These are phyloP conservation scores for Sugiyamaella japonica DNA, from an alignment of 1,139 yeast species.

Conservation along the genomic window DNA sequence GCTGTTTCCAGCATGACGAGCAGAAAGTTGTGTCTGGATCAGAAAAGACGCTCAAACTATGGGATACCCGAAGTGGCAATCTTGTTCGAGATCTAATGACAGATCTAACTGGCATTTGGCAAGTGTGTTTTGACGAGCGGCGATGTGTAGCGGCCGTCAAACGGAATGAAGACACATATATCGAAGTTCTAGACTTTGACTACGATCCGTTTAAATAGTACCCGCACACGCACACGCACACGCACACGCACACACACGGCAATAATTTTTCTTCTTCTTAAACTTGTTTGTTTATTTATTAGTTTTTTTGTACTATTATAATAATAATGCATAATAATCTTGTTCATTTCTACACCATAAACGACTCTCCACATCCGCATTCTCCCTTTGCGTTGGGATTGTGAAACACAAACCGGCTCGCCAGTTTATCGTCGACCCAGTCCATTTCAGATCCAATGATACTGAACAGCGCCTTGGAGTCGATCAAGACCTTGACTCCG, in stretches of 20 bases:
- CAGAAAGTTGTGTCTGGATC: conserved; percentile 86
- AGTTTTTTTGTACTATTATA: conserved; percentile 6
- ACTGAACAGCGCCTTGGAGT: conserved; percentile 91
- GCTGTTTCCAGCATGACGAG: conserved; percentile 91
- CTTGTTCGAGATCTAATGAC: conserved; percentile 71
- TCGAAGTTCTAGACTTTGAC: conserved; percentile 85
- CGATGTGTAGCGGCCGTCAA: conserved; percentile 94
- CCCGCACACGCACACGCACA: too few relatives aligned
- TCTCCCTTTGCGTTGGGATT: conserved; percentile 97
- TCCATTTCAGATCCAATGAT: conserved; percentile 98
- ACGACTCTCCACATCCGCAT: conserved; percentile 98
- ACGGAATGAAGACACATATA: conserved; percentile 62
- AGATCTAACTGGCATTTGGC: conserved; percentile 89
- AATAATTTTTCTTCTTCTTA: neutral
- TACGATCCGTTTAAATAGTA: conserved; percentile 34
- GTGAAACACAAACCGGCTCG: conserved; percentile 84
- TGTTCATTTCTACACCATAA: conserved; percentile 65
- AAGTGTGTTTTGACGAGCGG: conserved; percentile 80
- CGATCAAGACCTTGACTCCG: conserved; percentile 88
- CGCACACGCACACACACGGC: too few relatives aligned
- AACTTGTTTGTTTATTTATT: conserved; percentile 1
- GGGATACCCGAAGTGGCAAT: conserved; percentile 80
- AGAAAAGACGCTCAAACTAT: conserved; percentile 73
- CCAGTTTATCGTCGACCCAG: conserved; percentile 91
- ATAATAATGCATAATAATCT: conserved; percentile 4